Base-by-base conservation (phyloP, 495 filamentous ascomycete species). In the Staphylotrichum tortipilum region DNA sequence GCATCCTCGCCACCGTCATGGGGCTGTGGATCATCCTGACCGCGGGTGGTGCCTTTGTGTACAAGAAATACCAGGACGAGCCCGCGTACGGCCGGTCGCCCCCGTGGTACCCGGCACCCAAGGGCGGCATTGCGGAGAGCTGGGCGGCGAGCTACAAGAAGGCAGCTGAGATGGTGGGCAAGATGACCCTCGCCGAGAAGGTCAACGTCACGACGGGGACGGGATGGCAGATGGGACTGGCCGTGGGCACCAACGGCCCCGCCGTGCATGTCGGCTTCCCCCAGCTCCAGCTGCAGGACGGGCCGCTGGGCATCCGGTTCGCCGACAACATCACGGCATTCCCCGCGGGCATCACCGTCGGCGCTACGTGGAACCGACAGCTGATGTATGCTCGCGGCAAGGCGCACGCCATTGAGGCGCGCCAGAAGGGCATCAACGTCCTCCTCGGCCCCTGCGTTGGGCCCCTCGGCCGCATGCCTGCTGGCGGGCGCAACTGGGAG, bases 201-300 rank as follows among this genome's bases (percentile, higher is more conserved):
- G 86, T 98, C 47, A 96, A 96, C 64, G 74, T 96, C 55, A 96
- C 92, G 0, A 95, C 90, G 0, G 91, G 91, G 0, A 89, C 81
- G 0, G 91, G 92, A 7, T 96, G 90, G 91, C 71, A 77, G 62
- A 91, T 91, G 84, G 88, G 84, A 0, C 73, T 89, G 40, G 92
- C 89, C 47, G 89, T 97, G 5, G 92, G 91, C 15, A 95, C 94
- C 64, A 95, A 89, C 7, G 87, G 77, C 1, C 78, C 84, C 26
- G 86, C 85, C 2, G 66, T 76, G 7, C 53, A 73, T 40, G 82
- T 88, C 15, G 79, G 79, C 17, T 96, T 97, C 59, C 92, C 92
- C 0, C 80, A 83, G 10, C 72, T 97, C 0, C 89, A 88, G 61
- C 73, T 96, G 29, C 91, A 98, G 60, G 91, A 98, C 60, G 91